Conservation (phyloP, 345 rosid genomes). For the Eucalyptus tenuipes region DNA sequence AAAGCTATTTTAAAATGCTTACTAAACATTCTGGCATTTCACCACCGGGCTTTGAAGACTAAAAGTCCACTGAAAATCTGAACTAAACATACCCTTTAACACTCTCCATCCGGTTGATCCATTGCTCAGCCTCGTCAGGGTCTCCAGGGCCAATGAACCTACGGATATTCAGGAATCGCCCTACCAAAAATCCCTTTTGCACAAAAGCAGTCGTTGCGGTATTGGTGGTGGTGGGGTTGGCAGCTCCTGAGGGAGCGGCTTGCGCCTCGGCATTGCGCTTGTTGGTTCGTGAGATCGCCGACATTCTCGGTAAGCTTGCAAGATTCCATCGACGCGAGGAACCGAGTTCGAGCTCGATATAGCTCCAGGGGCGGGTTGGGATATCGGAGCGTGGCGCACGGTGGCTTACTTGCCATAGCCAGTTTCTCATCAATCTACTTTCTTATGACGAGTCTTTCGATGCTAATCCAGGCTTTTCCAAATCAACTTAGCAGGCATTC, state of each 20-base stretch:
- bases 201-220: not conserved
- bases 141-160: not conserved
- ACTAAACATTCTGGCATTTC: fast-evolving
- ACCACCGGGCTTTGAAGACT: no score
- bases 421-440: not conserved
- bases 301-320: not conserved
- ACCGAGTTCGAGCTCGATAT: not conserved
- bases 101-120: not conserved
- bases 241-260: not conserved
- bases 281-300: not conserved
- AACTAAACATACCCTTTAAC: no score
- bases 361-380: not conserved
- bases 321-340: not conserved
- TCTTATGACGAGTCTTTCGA: not conserved
- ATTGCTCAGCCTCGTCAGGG: fast-evolving
- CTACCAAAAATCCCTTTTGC: not conserved
- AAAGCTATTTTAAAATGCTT: no score
- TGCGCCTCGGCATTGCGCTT: not conserved
- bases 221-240: not conserved
- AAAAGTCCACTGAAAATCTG: no score
- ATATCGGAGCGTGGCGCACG: not conserved
- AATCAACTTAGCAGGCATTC: not conserved
- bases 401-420: not conserved
- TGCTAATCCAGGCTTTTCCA: not conserved
- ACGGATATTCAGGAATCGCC: not conserved